Evolutionary conservation across 352 stramenopile genomes (phyloP).

Genomic region (Phytophthora hybrid): DNA sequence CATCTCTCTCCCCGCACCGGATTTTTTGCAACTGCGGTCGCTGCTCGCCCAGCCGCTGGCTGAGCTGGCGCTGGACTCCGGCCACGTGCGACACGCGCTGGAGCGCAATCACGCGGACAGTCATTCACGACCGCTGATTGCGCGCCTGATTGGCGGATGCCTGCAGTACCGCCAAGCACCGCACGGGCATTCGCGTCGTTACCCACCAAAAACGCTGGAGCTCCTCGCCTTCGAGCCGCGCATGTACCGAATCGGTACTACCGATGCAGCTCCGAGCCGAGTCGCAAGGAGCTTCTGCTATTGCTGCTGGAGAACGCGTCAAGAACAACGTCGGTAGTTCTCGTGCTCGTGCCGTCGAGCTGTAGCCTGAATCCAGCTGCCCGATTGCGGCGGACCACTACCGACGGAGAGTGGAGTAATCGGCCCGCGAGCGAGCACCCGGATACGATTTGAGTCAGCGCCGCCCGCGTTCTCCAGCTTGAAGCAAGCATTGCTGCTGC

Average conservation of each 20-base stretch:
- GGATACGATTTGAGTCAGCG: conserved; percentile 6
- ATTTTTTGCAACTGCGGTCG: conserved; percentile 21
- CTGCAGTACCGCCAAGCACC: conserved; percentile 29
- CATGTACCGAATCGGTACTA: too few relatives aligned
- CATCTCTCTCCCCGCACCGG: conserved; percentile 21
- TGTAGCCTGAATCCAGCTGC: conserved; percentile 25
- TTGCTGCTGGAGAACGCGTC: background rate
- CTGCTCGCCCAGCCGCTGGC: background rate
- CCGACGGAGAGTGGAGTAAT: conserved; percentile 21
- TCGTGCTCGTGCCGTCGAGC: background rate
- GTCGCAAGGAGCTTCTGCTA: too few relatives aligned
- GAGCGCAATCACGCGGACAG: conserved; percentile 1
- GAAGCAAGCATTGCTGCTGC: too few relatives aligned
- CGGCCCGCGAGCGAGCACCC: conserved; percentile 4
- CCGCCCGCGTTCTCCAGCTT: background rate
- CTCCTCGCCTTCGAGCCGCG: background rate
- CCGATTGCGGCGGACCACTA: conserved; percentile 25
- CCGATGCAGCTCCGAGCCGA: background rate
- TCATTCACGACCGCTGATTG: conserved; percentile 25
- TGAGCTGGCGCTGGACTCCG: background rate
- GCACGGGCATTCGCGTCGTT: conserved; percentile 19
- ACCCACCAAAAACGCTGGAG: conserved; percentile 22
- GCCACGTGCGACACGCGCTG: conserved; percentile 9
- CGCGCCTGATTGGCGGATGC: background rate
- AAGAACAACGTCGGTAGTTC: background rate